Evolutionary conservation across 2,329 filamentous ascomycete genomes (phyloP), one percentile per base, ranked within the genome.

Genomic region (Aspergillus neoniger): DNA sequence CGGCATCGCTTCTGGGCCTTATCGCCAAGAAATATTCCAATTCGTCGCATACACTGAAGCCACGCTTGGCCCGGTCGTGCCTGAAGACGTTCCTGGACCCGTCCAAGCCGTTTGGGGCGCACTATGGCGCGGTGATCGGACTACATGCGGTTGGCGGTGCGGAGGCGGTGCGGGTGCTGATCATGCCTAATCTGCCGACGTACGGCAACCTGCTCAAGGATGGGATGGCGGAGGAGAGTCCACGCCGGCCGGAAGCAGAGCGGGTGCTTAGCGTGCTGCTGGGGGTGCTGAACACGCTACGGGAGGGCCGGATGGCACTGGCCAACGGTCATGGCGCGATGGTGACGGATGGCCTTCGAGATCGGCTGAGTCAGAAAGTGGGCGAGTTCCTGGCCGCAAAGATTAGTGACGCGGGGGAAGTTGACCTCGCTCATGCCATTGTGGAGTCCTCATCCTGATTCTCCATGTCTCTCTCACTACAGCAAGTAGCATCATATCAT

Each of bases 71-170:
- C 4, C 86, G 95, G n/a, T 95, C 93, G 0, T 97, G 92, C 71
- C 85, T 98, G 36, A 96, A 96, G 78, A 88, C 90, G 70, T 94
- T 97, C 76, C 85, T 99, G 30, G 93, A 97, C 70, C 91, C 92
- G 0, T 87, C 88, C 47, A 92, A 93, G 71, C 88, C 92, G 0
- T 85, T 92, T 0, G 87, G 91, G 1, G 89, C 94, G 1, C 91
- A 96, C 70, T 99, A 95, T 73, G 95, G 95, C 48, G 92, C 94
- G 6, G 84, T 99, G 21, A 85, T 88, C 30, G 94, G 93, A 1
- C 81, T 99, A 2, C 83, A 89, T 2, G 87, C 89, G 1, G 88
- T 96, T 23, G 92, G 92, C 25, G 92, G 88, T 9, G 70, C 82
- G 0, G 86, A 89, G 61, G 85, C 86, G 21, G 81, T 90, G n/a